Conservation (phyloP, 1,284 basidiomycete genomes). For the Microbotryum saponariae region DNA sequence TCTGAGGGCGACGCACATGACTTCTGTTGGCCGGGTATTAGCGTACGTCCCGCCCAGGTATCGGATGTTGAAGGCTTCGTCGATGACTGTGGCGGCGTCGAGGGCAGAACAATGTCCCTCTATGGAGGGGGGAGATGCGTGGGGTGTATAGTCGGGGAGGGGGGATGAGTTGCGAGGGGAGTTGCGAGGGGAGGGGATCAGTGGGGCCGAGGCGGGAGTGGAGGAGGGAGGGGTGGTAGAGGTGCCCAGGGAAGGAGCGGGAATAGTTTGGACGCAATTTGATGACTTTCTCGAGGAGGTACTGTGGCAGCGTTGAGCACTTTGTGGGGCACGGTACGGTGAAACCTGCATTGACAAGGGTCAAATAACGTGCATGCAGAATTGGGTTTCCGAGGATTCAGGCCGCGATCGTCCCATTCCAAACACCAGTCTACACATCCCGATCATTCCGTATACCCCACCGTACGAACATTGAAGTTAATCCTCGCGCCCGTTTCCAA, state of each 20-base stretch:
- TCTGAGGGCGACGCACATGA: constrained; percentile 84
- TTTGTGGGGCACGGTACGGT: too few relatives aligned
- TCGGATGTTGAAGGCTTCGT: constrained; percentile 75
- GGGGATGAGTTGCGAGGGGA: background rate
- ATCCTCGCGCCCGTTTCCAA: constrained; percentile 60
- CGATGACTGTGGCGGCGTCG: constrained; percentile 78
- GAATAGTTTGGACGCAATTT: constrained; percentile 52
- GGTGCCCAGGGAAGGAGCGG: too few relatives aligned
- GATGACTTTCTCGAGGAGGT: constrained; percentile 94
- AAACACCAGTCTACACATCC: background rate
- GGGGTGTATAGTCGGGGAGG: background rate
- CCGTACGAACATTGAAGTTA: constrained; percentile 84
- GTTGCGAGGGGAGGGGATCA: background rate
- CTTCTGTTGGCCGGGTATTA: constrained; percentile 85
- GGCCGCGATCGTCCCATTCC: background rate
- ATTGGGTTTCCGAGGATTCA: too few relatives aligned
- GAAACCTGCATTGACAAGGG: too few relatives aligned
- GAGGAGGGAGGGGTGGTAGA: constrained; percentile 16
- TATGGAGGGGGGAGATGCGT: background rate
- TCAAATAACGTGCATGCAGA: too few relatives aligned
- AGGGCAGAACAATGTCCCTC: constrained; percentile 44
- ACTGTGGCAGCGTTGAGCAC: constrained; percentile 48
- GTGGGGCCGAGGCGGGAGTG: background rate
- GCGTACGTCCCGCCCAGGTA: constrained; percentile 82
- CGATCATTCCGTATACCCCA: constrained; percentile 20